phyloP scores from a whole-genome alignment of 768 basidiomycete genomes.

The Boletus tomentosulus region DNA sequence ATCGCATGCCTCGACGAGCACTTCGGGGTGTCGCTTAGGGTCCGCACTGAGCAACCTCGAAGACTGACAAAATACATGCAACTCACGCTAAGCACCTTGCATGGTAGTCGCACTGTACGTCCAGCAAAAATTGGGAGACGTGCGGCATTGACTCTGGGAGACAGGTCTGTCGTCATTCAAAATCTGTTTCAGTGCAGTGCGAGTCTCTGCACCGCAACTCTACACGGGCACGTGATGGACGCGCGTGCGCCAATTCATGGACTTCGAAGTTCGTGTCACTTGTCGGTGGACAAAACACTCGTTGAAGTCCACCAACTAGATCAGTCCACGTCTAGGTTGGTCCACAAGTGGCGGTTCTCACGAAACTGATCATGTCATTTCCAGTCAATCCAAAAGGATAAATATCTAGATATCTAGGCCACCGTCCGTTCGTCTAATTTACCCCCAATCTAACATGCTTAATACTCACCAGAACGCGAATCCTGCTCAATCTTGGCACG shows the following conservation, averaged over 20 bases:
- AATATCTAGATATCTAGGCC: background rate
- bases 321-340: too few relatives aligned
- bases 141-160: conserved; percentile 60
- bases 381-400: background rate
- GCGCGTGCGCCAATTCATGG: too few relatives aligned
- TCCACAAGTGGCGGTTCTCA: background rate
- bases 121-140: conserved; percentile 50
- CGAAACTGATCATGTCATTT: background rate
- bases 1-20: conserved; percentile 61
- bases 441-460: background rate
- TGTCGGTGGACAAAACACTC: too few relatives aligned
- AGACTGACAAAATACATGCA: background rate
- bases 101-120: conserved; percentile 55
- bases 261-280: too few relatives aligned
- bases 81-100: conserved; percentile 55
- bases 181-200: too few relatives aligned
- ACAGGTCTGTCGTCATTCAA: background rate
- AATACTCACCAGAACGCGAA: background rate
- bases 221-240: too few relatives aligned
- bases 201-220: too few relatives aligned
- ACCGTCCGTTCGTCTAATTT: background rate
- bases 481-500: background rate
- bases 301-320: too few relatives aligned
- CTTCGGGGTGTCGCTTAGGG: conserved; percentile 35
- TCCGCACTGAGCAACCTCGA: background rate